Percentiles rank a stretch among this genome's conserved stretches.
Conservation (phyloP, 768 basidiomycete species). For the Collybia sp. region DNA sequence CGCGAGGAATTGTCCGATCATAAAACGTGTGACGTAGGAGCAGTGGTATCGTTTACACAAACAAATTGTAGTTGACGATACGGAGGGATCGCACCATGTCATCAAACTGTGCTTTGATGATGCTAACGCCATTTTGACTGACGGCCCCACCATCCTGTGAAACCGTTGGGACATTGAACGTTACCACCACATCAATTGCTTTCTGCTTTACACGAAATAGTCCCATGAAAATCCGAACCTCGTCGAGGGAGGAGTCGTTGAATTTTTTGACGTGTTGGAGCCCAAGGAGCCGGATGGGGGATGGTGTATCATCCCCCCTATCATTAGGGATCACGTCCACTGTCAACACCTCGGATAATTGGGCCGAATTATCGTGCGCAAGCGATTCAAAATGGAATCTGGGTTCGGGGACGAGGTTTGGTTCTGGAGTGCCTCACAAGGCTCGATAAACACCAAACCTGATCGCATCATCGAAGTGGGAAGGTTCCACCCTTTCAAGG, state of each 20-base stretch:
- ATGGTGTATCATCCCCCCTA: constrained; percentile 46
- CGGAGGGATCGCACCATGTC: constrained; percentile 51
- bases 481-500: constrained; percentile 63
- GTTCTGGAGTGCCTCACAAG: neutral
- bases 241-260: constrained; percentile 53
- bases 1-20: too few relatives aligned
- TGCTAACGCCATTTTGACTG: constrained; percentile 26
- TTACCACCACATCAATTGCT: constrained; percentile 76
- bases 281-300: constrained; percentile 62
- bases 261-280: constrained; percentile 76
- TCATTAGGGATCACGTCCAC: constrained; percentile 35
- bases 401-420: constrained; percentile 8
- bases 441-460: constrained; percentile 30
- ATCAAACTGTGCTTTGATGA: constrained; percentile 45
- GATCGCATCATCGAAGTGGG: constrained; percentile 55
- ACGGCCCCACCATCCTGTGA: constrained; percentile 42
- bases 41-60: constrained; percentile 37
- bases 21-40: too few relatives aligned
- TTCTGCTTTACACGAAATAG: constrained; percentile 75
- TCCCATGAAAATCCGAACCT: constrained; percentile 73
- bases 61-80: constrained; percentile 68
- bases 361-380: constrained; percentile 86
- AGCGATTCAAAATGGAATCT: constrained; percentile 92
- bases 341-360: constrained; percentile 37
- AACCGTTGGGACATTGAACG: constrained; percentile 72